Percentiles rank a stretch among this genome's conserved stretches.
Evolutionary conservation across 176 grass and related monocot species (phyloP).

Genomic region (Aegilops speltoides): DNA sequence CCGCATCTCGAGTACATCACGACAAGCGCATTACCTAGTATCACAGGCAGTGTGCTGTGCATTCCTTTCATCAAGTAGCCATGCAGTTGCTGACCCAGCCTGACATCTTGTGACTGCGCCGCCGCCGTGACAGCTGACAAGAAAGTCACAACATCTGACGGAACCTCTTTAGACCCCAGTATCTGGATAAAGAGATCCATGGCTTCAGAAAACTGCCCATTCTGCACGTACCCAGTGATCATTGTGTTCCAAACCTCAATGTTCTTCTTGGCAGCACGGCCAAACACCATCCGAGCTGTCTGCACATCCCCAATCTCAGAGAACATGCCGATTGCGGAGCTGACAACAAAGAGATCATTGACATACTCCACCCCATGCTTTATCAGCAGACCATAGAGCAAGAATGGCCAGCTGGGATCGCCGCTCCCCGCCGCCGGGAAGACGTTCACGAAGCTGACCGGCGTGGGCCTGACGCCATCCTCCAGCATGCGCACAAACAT

Average conservation of each 20-base stretch:
- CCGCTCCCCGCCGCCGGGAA: slow-evolving; percentile 31
- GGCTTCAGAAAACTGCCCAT: slow-evolving; percentile 55
- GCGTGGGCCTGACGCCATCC: slow-evolving; percentile 53
- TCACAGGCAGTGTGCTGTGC: slow-evolving; percentile 39
- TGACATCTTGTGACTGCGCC: slow-evolving; percentile 71
- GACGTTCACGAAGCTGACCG: slow-evolving; percentile 70
- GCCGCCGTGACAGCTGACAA: slow-evolving; percentile 65
- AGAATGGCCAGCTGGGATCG: slow-evolving; percentile 23
- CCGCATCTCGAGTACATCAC: slow-evolving; percentile 88
- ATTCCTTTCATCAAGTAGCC: slow-evolving; percentile 66
- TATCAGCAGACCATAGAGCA: slow-evolving; percentile 65
- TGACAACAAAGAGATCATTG: slow-evolving; percentile 67
- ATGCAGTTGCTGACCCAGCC: slow-evolving; percentile 77
- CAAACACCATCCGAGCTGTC: slow-evolving; percentile 59
- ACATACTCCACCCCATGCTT: slow-evolving; percentile 70
- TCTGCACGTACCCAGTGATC: slow-evolving; percentile 82
- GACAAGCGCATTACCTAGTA: slow-evolving; percentile 75
- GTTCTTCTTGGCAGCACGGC: slow-evolving; percentile 57
- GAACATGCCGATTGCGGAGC: slow-evolving; percentile 68
- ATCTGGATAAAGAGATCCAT: slow-evolving; percentile 60
- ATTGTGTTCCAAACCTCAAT: slow-evolving; percentile 95
- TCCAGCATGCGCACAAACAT: slow-evolving; percentile 57
- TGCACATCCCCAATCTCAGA: slow-evolving; percentile 42
- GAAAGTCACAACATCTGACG: slow-evolving; percentile 71
- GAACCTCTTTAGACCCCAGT: slow-evolving; percentile 44